phyloP scores from a whole-genome alignment of 108 stramenopile genomes.

The Skeletonema tropicum region DNA sequence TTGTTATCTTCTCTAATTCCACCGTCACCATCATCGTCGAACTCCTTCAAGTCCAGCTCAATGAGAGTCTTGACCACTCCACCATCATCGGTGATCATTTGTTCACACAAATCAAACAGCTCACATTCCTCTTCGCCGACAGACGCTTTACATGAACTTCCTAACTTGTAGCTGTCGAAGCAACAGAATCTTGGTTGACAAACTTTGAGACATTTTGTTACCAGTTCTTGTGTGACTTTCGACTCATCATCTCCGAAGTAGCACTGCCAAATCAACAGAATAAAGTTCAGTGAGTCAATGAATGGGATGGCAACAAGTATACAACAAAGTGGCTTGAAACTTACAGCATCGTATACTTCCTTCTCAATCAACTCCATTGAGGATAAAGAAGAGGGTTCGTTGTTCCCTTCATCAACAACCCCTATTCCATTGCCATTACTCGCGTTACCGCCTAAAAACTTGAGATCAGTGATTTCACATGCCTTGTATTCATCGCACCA shows the following conservation, averaged over 20 bases:
- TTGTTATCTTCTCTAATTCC: too few species aligned
- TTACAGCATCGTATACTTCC: background rate
- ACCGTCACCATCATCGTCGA: background rate
- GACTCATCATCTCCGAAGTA: background rate
- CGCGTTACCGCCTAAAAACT: background rate
- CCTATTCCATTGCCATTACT: background rate
- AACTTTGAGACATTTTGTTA: background rate
- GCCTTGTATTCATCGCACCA: conserved; percentile 31
- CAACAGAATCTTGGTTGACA: background rate
- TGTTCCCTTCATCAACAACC: background rate
- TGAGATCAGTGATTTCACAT: background rate
- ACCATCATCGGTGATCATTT: background rate
- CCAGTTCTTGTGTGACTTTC: background rate
- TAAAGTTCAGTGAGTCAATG: background rate
- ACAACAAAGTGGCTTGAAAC: background rate
- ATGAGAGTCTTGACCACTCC: background rate
- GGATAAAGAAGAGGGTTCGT: background rate
- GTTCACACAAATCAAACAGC: background rate
- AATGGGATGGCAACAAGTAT: background rate
- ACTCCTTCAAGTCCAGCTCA: background rate
- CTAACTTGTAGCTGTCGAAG: background rate
- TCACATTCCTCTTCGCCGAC: conserved; percentile 1
- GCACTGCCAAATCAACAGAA: background rate
- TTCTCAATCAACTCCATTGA: background rate
- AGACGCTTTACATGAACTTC: background rate